A percentile compares a stretch with the other conserved stretches of the same genome.
Evolutionary conservation across 1,284 basidiomycete species (phyloP).

Genomic region (Heterobasidion annosum): DNA sequence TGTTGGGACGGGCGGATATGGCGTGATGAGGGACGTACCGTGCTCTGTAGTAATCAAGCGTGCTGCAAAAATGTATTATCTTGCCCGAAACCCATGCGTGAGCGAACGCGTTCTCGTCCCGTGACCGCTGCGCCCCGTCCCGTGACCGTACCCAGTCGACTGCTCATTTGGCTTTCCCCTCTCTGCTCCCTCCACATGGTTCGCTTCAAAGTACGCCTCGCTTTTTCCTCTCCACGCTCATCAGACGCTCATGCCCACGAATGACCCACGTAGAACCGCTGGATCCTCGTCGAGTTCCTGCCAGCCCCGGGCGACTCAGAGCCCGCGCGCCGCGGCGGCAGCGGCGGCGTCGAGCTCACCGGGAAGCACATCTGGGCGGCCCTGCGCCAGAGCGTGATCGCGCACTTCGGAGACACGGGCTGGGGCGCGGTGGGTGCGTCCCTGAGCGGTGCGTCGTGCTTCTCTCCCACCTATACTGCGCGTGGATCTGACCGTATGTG

Average conservation of each 20-base stretch:
- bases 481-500: no score
- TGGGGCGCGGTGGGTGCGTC: slow-evolving; percentile 71
- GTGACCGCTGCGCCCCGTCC: no score
- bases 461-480: no score
- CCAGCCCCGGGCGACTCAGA: neutral
- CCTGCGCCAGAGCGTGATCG: slow-evolving; percentile 59
- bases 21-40: no score
- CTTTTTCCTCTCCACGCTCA: neutral
- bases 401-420: slow-evolving; percentile 69
- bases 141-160: no score
- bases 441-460: slow-evolving; percentile 41
- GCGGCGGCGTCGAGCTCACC: slow-evolving; percentile 22
- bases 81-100: no score
- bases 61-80: no score
- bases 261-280: neutral
- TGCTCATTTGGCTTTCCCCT: neutral
- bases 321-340: no score
- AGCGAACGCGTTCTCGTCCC: no score
- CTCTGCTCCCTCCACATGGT: neutral
- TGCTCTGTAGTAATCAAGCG: no score
- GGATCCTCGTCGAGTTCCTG: neutral
- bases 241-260: neutral
- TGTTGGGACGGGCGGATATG: no score
- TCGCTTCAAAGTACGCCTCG: neutral
- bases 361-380: slow-evolving; percentile 57